These are phyloP conservation scores for Penicillium paneum DNA, from an alignment of 2,329 filamentous ascomycete species.

Conservation along the genomic window DNA sequence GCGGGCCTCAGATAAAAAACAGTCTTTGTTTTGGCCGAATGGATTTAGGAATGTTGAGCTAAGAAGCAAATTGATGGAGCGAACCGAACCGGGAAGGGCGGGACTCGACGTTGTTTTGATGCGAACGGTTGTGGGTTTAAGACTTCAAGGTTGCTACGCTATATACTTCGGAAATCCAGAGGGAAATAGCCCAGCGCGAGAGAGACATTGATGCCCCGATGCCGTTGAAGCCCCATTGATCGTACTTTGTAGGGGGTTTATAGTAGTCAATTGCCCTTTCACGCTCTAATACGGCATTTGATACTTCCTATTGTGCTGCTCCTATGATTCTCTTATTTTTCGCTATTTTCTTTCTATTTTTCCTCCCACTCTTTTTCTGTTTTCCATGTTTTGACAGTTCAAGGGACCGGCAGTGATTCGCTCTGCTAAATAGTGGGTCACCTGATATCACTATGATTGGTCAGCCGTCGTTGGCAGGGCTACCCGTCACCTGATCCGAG, in stretches of 20 bases:
- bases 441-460: slow-evolving; percentile 10
- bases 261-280: neutral
- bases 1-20: neutral
- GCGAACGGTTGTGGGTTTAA: slow-evolving; percentile 7
- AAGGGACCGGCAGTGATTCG: slow-evolving; percentile 15
- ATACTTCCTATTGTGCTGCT: neutral
- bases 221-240: neutral
- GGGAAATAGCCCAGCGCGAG: neutral
- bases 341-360: neutral
- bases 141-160: neutral
- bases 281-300: neutral
- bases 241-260: neutral
- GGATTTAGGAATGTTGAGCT: slow-evolving; percentile 20
- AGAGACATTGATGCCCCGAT: neutral
- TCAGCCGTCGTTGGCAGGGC: slow-evolving; percentile 17
- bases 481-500: slow-evolving; percentile 18
- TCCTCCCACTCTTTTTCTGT: neutral
- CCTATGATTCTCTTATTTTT: neutral
- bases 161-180: slow-evolving; percentile 1
- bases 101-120: slow-evolving; percentile 20
- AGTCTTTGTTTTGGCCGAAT: slow-evolving; percentile 39
- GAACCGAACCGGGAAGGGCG: neutral
- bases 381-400: slow-evolving; percentile 6
- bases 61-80: slow-evolving; percentile 3
- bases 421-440: slow-evolving; percentile 3